Percentiles rank a stretch among this genome's conserved stretches.
Evolutionary conservation across 2,329 filamentous ascomycete genomes (phyloP).

Genomic region (Ceratocystis variospora): DNA sequence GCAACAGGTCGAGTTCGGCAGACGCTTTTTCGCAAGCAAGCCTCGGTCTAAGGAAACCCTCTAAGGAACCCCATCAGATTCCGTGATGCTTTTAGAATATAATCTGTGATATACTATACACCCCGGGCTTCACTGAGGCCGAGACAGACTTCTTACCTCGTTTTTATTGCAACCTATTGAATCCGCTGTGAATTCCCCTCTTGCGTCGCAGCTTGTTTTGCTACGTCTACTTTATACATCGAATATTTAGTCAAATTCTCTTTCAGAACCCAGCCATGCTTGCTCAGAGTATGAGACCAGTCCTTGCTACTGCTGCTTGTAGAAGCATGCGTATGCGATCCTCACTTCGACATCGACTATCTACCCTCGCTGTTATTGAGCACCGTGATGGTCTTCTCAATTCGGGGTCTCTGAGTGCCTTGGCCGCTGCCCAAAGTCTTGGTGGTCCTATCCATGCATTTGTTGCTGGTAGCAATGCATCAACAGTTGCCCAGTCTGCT

Average conservation of each 20-base stretch:
- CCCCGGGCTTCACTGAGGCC: background rate
- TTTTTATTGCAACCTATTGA: background rate
- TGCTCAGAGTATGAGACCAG: constrained; percentile 15
- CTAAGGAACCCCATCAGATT: background rate
- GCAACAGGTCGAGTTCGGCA: constrained; percentile 8
- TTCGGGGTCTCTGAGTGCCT: constrained; percentile 64
- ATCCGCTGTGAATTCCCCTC: background rate
- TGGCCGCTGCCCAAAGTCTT: constrained; percentile 74
- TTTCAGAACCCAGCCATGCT: constrained; percentile 9
- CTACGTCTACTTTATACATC: background rate
- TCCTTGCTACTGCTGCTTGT: constrained; percentile 11
- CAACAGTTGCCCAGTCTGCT: constrained; percentile 64
- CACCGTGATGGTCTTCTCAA: constrained; percentile 83
- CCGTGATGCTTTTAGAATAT: background rate
- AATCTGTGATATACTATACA: background rate
- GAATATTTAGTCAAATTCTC: background rate
- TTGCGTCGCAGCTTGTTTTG: background rate
- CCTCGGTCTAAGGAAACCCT: constrained; percentile 11
- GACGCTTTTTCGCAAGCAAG: constrained; percentile 11
- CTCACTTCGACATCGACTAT: constrained; percentile 35
- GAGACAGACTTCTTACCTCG: background rate
- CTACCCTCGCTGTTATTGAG: constrained; percentile 82
- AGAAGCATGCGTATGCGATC: constrained; percentile 13
- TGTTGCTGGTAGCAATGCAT: constrained; percentile 66
- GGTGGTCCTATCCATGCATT: constrained; percentile 79